Evolutionary conservation across 768 basidiomycete genomes (phyloP).

Genomic region (Lentinula detonsa): DNA sequence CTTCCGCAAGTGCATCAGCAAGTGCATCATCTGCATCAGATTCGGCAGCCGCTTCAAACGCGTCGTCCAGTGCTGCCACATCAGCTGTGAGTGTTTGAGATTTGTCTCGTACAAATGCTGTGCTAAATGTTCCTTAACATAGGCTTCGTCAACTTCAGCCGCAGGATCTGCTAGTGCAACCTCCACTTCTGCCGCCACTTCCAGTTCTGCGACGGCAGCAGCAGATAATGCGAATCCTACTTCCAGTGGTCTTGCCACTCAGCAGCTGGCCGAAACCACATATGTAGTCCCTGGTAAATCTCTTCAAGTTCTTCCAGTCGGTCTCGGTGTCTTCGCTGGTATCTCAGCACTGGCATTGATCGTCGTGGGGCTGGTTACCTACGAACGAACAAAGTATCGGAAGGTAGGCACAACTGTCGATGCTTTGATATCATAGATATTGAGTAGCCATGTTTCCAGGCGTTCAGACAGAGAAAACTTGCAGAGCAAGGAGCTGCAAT

Average conservation of each 20-base stretch:
- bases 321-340: slow-evolving; percentile 79
- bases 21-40: slow-evolving; percentile 15
- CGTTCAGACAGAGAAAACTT: slow-evolving; percentile 69
- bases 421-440: slow-evolving; percentile 6
- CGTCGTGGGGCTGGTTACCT: slow-evolving; percentile 79
- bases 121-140: neutral
- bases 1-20: slow-evolving; percentile 9
- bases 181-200: neutral
- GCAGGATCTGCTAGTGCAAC: slow-evolving; percentile 13
- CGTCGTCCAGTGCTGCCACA: neutral
- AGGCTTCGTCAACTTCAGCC: neutral
- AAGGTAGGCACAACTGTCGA: slow-evolving; percentile 42
- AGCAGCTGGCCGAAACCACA: slow-evolving; percentile 18
- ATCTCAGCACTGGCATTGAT: slow-evolving; percentile 80
- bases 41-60: slow-evolving; percentile 8
- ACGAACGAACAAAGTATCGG: slow-evolving; percentile 83
- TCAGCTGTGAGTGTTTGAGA: neutral
- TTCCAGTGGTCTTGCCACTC: slow-evolving; percentile 9
- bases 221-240: slow-evolving; percentile 4
- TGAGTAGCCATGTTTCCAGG: slow-evolving; percentile 28
- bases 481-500: slow-evolving; percentile 53
- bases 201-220: slow-evolving; percentile 9
- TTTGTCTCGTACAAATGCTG: slow-evolving; percentile 7
- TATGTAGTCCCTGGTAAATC: slow-evolving; percentile 70
- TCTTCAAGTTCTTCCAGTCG: slow-evolving; percentile 73